Conservation (phyloP, 2,329 filamentous ascomycete genomes). For the Ilyonectria destructans region DNA sequence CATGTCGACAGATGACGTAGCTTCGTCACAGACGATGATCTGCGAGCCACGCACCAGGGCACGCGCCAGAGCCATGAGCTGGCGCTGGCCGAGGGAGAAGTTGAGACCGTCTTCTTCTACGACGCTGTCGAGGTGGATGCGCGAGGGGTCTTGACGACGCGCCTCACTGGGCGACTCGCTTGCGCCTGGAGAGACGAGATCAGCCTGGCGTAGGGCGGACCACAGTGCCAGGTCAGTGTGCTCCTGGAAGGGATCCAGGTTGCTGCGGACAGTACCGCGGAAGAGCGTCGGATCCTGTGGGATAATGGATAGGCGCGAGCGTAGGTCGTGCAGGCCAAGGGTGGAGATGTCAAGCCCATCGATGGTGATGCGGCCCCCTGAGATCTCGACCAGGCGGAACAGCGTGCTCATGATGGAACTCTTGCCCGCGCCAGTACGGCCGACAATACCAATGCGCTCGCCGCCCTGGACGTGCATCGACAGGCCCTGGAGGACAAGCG, state of each 20-base stretch:
- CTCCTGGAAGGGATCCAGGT: constrained; percentile 86
- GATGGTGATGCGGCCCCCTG: constrained; percentile 74
- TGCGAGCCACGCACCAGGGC: constrained; percentile 89
- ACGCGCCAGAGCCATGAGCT: constrained; percentile 94
- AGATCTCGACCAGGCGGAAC: constrained; percentile 82
- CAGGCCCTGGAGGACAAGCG: constrained; percentile 80
- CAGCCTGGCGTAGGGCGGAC: constrained; percentile 83
- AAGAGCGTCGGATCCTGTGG: constrained; percentile 90
- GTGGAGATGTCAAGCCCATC: constrained; percentile 80
- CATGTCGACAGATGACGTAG: constrained; percentile 93
- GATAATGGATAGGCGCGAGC: constrained; percentile 85
- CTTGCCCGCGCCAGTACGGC: constrained; percentile 87
- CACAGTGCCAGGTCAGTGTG: constrained; percentile 85
- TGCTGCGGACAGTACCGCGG: constrained; percentile 84
- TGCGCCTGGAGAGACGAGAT: constrained; percentile 74
- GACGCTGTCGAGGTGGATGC: constrained; percentile 85
- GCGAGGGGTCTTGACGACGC: constrained; percentile 78
- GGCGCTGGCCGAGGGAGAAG: constrained; percentile 94
- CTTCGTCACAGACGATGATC: constrained; percentile 98
- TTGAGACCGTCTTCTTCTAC: constrained; percentile 97
- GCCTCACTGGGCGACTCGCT: constrained; percentile 77
- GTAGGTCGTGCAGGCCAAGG: constrained; percentile 82
- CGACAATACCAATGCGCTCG: constrained; percentile 86
- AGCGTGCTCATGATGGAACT: constrained; percentile 87
- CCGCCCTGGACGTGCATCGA: constrained; percentile 82